Conservation (phyloP, 495 filamentous ascomycete genomes). For the Parathielavia appendiculata region DNA sequence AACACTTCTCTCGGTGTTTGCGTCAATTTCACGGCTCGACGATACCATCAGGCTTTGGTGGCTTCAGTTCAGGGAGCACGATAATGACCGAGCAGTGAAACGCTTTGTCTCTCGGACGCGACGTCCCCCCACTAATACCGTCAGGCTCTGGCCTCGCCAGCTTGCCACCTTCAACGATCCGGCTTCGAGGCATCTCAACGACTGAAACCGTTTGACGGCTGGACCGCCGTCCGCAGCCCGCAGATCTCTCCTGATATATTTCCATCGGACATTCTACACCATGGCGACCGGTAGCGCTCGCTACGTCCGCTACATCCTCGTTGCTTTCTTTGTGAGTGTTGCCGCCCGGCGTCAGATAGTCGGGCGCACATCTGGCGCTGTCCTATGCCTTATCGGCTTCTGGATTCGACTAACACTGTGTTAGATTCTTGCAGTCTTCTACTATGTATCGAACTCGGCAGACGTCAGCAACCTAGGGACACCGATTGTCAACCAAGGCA, state of each 20-base stretch:
- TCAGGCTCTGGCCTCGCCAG: conserved; percentile 11
- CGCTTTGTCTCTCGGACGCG: conserved; percentile 6
- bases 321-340: conserved; percentile 72
- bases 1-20: neutral
- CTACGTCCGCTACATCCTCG: conserved; percentile 82
- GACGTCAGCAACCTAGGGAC: conserved; percentile 22
- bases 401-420: conserved; percentile 15
- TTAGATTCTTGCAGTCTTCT: conserved; percentile 69
- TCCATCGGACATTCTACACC: conserved; percentile 2
- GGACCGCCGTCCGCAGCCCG: too few species aligned
- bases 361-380: neutral
- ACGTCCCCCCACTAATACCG: conserved; percentile 14
- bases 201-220: neutral
- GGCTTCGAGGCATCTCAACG: neutral
- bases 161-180: conserved; percentile 1
- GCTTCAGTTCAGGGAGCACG: neutral
- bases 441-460: conserved; percentile 72
- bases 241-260: neutral
- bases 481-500: neutral
- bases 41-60: neutral
- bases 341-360: neutral
- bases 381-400: neutral
- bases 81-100: conserved; percentile 16
- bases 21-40: neutral
- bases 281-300: conserved; percentile 65